Base-by-base conservation (phyloP, 1,284 basidiomycete genomes). In the Schizophyllum commune region DNA sequence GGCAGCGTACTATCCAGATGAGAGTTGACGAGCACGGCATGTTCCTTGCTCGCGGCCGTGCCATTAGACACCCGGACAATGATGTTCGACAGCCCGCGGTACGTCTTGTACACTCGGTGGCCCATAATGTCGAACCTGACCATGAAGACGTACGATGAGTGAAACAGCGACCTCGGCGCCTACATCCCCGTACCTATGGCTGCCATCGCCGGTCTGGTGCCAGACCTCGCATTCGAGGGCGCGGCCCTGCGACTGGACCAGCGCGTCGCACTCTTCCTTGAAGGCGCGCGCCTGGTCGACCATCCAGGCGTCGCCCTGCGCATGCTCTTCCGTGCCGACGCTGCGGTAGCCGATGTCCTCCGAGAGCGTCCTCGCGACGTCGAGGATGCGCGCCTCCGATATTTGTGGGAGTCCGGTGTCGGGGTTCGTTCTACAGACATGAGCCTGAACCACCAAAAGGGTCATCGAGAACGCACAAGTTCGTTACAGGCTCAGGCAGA, bases 341-440 rank as follows among this genome's bases (percentile, higher is more conserved):
- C 92, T 96, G 53, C 96, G 83, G 75, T 89, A 98, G 4, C 96
- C 96, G 62, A 96, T 92, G 33, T 85, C 85, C 70, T 95, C 93
- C 0, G 88, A 91, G 8, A 92, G 81, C 61, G 85, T 72, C 64
- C 80, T 83, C 1, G 86, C 81, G 59, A 85, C 75, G 2, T 75
- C 77, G 5, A 92, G 80, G 55, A 92, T 88, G 22, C 79, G 80
- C 0, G 79, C 68, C 70, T 92, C 90, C 0, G 89, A 89, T 27
- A 90, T 78, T 67, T 89, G 88, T 3, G 89, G 86, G 2, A 84
- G 71, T 47, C 76, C 75, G 0, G 85, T 87, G 15, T 68, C 62
- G 5, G 84, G 77, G 70, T 89, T 69, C 60, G 77, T 73, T 56
- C 86, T 87, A 64, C 21, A 56, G 55, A 53, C 60, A 58, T 58